These are phyloP conservation scores for Halteria grandinella DNA, from an alignment of 73 alveolate species.

Conservation along the genomic window DNA sequence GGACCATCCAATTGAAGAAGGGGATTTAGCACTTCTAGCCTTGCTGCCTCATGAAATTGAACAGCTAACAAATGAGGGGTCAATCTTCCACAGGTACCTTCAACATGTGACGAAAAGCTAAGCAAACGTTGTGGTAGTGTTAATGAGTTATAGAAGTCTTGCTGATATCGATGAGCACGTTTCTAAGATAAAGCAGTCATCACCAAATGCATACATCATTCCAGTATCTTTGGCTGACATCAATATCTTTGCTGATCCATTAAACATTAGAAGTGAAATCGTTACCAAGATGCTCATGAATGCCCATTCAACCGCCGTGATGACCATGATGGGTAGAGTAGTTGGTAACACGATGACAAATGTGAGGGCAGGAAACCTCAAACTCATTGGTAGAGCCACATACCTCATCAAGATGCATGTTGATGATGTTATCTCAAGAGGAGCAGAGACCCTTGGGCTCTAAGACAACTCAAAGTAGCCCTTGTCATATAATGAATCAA, in stretches of 20 bases:
- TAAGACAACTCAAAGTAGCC: background rate
- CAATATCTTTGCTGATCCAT: constrained; percentile 27
- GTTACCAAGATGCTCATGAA: constrained; percentile 33
- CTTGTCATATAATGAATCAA: constrained; percentile 9
- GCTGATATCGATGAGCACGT: too few species aligned
- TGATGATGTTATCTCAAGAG: background rate
- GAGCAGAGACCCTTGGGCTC: background rate
- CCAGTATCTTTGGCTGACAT: background rate
- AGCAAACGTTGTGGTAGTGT: too few species aligned
- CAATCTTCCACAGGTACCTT: too few species aligned
- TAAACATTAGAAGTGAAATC: constrained; percentile 17
- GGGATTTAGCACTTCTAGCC: constrained; percentile 14
- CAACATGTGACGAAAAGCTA: too few species aligned
- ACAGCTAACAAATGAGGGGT: background rate
- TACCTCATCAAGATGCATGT: constrained; percentile 11
- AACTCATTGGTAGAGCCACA: constrained; percentile 44
- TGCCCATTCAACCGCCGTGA: constrained; percentile 52
- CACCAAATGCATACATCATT: background rate
- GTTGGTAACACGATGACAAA: constrained; percentile 36
- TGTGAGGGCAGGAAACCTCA: constrained; percentile 47
- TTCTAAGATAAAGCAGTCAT: too few species aligned
- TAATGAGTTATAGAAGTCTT: too few species aligned
- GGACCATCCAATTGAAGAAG: background rate
- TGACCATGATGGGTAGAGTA: constrained; percentile 22
- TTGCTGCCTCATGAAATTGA: constrained; percentile 5